phyloP scores from a whole-genome alignment of 768 basidiomycete genomes.

The Wakefieldia striispora region DNA sequence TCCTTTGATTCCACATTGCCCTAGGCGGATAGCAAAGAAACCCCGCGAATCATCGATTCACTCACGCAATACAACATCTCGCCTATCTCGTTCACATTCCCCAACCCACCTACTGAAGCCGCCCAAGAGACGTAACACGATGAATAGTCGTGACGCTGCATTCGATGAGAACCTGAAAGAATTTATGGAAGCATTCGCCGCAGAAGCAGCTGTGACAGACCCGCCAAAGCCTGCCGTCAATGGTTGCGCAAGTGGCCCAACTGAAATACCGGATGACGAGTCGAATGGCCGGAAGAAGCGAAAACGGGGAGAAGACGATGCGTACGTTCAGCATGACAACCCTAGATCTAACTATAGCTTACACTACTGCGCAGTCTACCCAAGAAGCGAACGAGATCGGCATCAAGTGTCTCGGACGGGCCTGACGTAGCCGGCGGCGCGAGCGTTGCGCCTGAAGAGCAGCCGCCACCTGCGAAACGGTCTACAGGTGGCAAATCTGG shows the following conservation, averaged over 20 bases:
- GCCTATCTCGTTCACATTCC: slow-evolving; percentile 74
- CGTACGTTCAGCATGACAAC: slow-evolving; percentile 41
- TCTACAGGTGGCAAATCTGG: slow-evolving; percentile 24
- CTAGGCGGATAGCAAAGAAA: slow-evolving; percentile 62
- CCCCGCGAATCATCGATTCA: slow-evolving; percentile 63
- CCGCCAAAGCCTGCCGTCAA: slow-evolving; percentile 32
- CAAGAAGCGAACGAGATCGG: slow-evolving; percentile 76
- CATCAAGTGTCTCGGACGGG: slow-evolving; percentile 67
- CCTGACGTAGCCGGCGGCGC: slow-evolving; percentile 34
- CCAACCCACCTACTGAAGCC: slow-evolving; percentile 59
- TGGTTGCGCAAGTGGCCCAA: slow-evolving; percentile 40
- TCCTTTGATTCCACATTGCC: slow-evolving; percentile 16
- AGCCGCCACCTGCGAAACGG: slow-evolving; percentile 37
- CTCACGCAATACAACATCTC: slow-evolving; percentile 57
- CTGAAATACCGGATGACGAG: slow-evolving; percentile 50
- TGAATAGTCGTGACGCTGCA: slow-evolving; percentile 95
- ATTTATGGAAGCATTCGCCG: slow-evolving; percentile 70
- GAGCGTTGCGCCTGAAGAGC: slow-evolving; percentile 39
- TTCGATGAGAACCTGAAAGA: slow-evolving; percentile 88
- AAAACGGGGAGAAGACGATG: slow-evolving; percentile 72
- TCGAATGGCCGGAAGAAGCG: slow-evolving; percentile 59
- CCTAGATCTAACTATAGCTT: slow-evolving; percentile 3
- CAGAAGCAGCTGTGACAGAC: slow-evolving; percentile 58
- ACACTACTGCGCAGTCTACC: slow-evolving; percentile 36
- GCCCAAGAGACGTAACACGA: slow-evolving; percentile 91